Evolutionary conservation across 345 rosid species (phyloP).

Genomic region (Citrus unshiu): DNA sequence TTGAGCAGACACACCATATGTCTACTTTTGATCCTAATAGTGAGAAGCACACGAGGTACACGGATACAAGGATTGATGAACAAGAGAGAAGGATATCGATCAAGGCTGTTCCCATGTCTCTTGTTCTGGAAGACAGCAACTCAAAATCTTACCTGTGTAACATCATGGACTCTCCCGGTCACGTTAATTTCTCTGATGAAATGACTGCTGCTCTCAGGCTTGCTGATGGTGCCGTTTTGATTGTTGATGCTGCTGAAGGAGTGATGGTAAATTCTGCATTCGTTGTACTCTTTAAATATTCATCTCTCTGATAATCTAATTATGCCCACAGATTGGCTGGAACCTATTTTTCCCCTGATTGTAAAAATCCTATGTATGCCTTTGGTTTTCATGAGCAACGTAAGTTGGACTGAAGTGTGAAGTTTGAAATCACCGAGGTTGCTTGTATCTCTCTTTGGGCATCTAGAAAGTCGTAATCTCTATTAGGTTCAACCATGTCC

Average conservation of each 20-base stretch:
- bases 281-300: not conserved
- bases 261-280: slow-evolving; percentile 38
- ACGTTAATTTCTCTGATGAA: slow-evolving; percentile 79
- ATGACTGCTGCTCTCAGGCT: slow-evolving; percentile 87
- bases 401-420: not conserved
- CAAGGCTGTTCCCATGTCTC: slow-evolving; percentile 94
- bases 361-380: slow-evolving; percentile 6
- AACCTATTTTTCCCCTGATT: not conserved
- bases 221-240: slow-evolving; percentile 90
- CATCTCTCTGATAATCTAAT: not conserved
- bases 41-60: slow-evolving; percentile 92
- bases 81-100: slow-evolving; percentile 95
- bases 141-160: slow-evolving; percentile 89
- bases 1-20: slow-evolving; percentile 95
- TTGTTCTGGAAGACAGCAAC: slow-evolving; percentile 92
- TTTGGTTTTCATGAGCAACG: not conserved
- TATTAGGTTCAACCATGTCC: not conserved
- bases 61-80: slow-evolving; percentile 93
- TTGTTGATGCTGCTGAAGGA: slow-evolving; percentile 99
- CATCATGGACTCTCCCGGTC: slow-evolving; percentile 95
- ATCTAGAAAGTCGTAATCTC: not conserved
- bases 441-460: not conserved
- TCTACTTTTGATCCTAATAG: slow-evolving; percentile 70
- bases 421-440: not conserved
- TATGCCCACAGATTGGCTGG: not conserved